Percentiles rank a stretch among this genome's conserved stretches.
phyloP scores from a whole-genome alignment of 192 early-diverging fungal genomes.

The Oehlia diaphana region DNA sequence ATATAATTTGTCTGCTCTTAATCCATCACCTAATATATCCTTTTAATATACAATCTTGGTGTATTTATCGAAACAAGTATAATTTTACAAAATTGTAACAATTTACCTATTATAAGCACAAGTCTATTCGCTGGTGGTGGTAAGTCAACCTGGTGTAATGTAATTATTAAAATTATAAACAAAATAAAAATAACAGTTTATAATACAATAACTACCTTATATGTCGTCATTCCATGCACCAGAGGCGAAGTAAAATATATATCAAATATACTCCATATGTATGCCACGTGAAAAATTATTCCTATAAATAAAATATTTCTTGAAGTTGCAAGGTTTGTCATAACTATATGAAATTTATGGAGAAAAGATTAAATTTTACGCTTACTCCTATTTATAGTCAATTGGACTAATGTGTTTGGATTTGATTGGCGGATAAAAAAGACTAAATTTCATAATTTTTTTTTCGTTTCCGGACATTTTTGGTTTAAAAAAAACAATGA shows the following conservation, averaged over 20 bases:
- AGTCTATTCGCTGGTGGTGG: conserved; percentile 82
- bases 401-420: too few species aligned
- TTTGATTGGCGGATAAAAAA: too few species aligned
- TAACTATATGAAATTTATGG: background rate
- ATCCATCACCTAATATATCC: conserved; percentile 72
- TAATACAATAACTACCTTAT: conserved; percentile 32
- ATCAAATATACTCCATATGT: conserved; percentile 92
- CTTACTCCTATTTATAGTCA: too few species aligned
- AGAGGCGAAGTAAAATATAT: conserved; percentile 98
- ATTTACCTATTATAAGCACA: conserved; percentile 80
- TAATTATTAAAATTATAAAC: background rate
- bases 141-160: conserved; percentile 48
- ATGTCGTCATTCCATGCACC: conserved; percentile 94
- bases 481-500: too few species aligned
- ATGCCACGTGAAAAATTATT: conserved; percentile 89
- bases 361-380: too few species aligned
- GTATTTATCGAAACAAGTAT: background rate
- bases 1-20: conserved; percentile 91
- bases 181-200: too few species aligned
- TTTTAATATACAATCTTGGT: background rate
- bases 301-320: conserved; percentile 72
- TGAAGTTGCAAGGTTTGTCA: background rate
- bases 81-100: background rate
- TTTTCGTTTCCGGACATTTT: too few species aligned
- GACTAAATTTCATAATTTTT: too few species aligned